Base-by-base conservation (phyloP, 164 flowering plant species). In the Annona cherimola region DNA sequence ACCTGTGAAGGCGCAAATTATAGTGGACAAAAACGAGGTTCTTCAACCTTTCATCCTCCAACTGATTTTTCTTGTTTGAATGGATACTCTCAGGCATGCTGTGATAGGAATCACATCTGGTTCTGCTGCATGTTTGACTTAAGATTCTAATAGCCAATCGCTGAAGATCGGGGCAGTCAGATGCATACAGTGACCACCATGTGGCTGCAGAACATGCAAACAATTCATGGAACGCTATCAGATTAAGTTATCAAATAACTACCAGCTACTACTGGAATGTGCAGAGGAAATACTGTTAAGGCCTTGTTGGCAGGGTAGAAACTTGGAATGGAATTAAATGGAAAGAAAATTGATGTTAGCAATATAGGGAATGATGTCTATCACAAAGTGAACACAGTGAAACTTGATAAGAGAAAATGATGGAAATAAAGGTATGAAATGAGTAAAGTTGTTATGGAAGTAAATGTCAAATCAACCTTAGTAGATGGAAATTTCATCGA, bases 101-200 rank as follows among this genome's bases (percentile, higher is more conserved):
- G 89, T 89, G 88, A 19, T 81, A 80, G 73, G 87, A 91, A 70
- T 90, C 89, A 79, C 86, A 87, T 4, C 89, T 93, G 69, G 82
- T 77, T 69, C 88, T 83, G 11, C 93, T 86, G 78, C 95, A 92
- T 16, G 93, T 86, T 80, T 90, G 97, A 77, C 94, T 87, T 78
- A 90, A 77, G 79, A 92, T 84, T 59, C 94, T 86, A 57, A 92
- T 81, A 63, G 97, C 94, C 70, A 92, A 84, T 43, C 84, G 76
- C 68, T 87, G 97, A 62, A 90, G 84, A 73, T 90, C 91, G 7
- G 85, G 86, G 68, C 70, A 79, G 63, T 79, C 82, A 14, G 75
- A 73, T 69, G 77, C 88, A 74, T 79, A 83, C 40, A 77, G 68
- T 54, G 83, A 78, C 88, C 86, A 85, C 88, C 88, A 85, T 19